Base-by-base conservation (phyloP, 2,329 filamentous ascomycete species). In the Acephala macrosclerotiorum region DNA sequence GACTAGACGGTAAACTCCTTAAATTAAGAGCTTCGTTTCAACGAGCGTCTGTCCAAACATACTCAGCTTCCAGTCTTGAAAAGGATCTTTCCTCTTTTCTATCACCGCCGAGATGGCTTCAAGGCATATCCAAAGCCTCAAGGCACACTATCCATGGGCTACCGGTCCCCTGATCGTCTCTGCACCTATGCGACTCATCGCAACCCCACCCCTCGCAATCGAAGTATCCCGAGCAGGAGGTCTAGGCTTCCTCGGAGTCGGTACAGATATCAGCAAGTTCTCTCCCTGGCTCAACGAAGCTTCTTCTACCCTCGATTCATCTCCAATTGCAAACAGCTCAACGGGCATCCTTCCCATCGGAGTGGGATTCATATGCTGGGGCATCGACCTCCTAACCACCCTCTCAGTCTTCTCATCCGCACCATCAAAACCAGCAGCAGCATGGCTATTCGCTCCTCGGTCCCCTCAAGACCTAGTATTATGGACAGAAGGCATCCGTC, bases 121-220 rank as follows among this genome's bases (percentile, higher is more conserved):
- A 14, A 45, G 59, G 16, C 60, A 60, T 51, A 20, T 33, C 8
- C 20, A 63, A 29, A 61, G 25, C 14, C 22, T 71, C 77, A 73
- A 64, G 11, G 33, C 64, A 78, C 61, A 76, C 72, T 89, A 89
- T 72, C 86, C 87, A 70, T 91, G 89, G 88, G 83, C 81, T 4
- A 75, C 80, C 40, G 71, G 77, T 1, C 89, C 89, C 6, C 77
- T 91, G 22, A 82, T 93, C 35, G 80, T 84, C 55, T 81, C 82
- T 42, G 90, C 89, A 1, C 91, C 91, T 0, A 93, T 94, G 91
- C 85, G 89, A 55, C 81, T 88, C 40, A 86, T 92, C 83, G 71
- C 82, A 76, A 73, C 84, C 75, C 67, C 82, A 74, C 70, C 78
- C 0, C 82, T 93, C 2, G 87, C 89, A 2, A 79, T 88, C 36